A percentile compares a stretch with the other conserved stretches of the same genome.
Conservation (phyloP, 2,329 filamentous ascomycete species). For the Sporothrix humicola region DNA sequence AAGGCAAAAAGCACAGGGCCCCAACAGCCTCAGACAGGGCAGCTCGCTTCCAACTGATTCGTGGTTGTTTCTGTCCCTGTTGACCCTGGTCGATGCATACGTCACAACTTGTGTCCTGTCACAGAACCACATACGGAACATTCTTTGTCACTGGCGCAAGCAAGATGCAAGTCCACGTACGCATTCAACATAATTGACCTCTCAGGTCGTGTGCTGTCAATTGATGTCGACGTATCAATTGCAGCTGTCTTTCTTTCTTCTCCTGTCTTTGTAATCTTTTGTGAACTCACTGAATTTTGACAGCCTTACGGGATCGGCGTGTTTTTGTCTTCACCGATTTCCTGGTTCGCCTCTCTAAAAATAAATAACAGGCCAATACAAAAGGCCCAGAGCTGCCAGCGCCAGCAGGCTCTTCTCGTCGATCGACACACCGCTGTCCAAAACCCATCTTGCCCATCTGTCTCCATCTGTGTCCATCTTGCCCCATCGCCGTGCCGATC, state of each 20-base stretch:
- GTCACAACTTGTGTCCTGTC: background rate
- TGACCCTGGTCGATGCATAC: constrained; percentile 1
- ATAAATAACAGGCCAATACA: background rate
- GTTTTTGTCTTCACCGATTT: background rate
- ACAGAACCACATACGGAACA: background rate
- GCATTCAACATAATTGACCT: background rate
- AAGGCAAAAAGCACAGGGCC: background rate
- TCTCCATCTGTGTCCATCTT: background rate
- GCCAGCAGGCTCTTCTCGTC: background rate
- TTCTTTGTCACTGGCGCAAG: background rate
- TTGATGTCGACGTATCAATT: background rate
- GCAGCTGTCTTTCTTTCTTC: background rate
- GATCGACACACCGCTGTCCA: constrained; percentile 8
- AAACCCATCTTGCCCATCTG: background rate
- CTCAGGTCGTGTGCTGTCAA: background rate
- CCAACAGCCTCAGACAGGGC: background rate
- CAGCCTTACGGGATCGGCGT: constrained; percentile 10
- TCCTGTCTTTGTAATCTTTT: too few relatives aligned
- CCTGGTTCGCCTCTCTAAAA: constrained; percentile 19
- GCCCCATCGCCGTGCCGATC: background rate
- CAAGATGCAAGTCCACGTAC: background rate
- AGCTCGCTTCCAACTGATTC: background rate
- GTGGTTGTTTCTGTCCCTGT: background rate
- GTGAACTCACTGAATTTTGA: background rate
- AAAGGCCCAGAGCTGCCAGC: background rate